phyloP scores from a whole-genome alignment of 345 rosid genomes.

The Gynandropsis gynandra region DNA sequence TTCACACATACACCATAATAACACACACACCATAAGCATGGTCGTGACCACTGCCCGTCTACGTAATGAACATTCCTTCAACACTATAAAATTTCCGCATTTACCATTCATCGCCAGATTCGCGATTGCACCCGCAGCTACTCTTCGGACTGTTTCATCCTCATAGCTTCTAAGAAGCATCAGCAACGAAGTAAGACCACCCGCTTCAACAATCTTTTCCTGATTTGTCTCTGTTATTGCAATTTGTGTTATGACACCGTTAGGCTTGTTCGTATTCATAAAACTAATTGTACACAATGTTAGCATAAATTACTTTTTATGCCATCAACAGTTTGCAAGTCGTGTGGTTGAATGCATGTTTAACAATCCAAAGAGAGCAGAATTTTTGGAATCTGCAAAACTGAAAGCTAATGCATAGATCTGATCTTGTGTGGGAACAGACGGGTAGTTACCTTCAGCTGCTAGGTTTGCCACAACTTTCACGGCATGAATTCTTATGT shows the following conservation, averaged over 20 bases:
- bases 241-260: too few species aligned
- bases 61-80: background rate
- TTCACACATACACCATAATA: slow-evolving; percentile 21
- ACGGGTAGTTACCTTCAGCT: slow-evolving; percentile 66
- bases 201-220: slow-evolving; percentile 94
- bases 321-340: too few species aligned
- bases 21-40: slow-evolving; percentile 17
- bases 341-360: background rate
- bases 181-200: slow-evolving; percentile 83
- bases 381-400: slow-evolving; percentile 5
- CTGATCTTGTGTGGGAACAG: slow-evolving; percentile 5
- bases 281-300: too few species aligned
- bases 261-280: too few species aligned
- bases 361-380: slow-evolving; percentile 6
- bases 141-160: slow-evolving; percentile 91
- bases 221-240: slow-evolving; percentile 73
- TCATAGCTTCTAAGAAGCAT: slow-evolving; percentile 82
- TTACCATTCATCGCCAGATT: slow-evolving; percentile 99
- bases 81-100: too few species aligned
- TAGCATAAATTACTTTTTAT: too few species aligned
- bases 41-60: slow-evolving; percentile 13
- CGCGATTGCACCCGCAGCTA: slow-evolving; percentile 98
- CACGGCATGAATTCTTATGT: slow-evolving; percentile 91
- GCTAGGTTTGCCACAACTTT: slow-evolving; percentile 97
- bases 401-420: slow-evolving; percentile 8